A percentile compares a stretch with the other conserved stretches of the same genome.
phyloP scores from a whole-genome alignment of 176 grass and related monocot genomes.

The Oryza nivara region DNA sequence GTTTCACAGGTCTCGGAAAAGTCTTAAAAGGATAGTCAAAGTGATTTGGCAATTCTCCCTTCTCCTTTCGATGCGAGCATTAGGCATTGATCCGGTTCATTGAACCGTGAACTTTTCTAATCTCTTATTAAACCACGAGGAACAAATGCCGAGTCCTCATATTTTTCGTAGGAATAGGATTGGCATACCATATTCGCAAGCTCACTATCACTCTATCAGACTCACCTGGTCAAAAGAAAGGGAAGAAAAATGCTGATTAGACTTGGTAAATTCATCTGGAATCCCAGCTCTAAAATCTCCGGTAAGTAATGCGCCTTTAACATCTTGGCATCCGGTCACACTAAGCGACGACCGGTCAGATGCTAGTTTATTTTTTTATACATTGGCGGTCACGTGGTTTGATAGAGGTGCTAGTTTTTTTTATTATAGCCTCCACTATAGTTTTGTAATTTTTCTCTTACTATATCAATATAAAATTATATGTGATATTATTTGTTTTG shows the following conservation, averaged over 20 bases:
- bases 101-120: background rate
- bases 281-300: background rate
- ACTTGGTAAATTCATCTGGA: background rate
- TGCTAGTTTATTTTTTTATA: too few relatives aligned
- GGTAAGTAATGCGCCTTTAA: too few relatives aligned
- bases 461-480: too few relatives aligned
- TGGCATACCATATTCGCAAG: background rate
- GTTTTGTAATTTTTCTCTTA: too few relatives aligned
- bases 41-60: background rate
- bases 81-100: constrained; percentile 25
- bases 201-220: background rate
- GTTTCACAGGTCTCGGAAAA: background rate
- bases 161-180: background rate
- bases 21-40: constrained; percentile 1
- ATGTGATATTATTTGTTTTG: too few relatives aligned
- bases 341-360: too few relatives aligned
- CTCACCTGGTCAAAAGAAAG: background rate
- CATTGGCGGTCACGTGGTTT: too few relatives aligned
- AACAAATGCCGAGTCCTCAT: background rate
- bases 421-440: too few relatives aligned
- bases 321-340: too few relatives aligned
- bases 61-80: background rate
- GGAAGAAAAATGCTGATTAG: background rate
- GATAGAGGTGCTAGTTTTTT: too few relatives aligned
- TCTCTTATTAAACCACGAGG: background rate